Conservation (phyloP, 768 basidiomycete species). For the Clitopilus passeckerianus region DNA sequence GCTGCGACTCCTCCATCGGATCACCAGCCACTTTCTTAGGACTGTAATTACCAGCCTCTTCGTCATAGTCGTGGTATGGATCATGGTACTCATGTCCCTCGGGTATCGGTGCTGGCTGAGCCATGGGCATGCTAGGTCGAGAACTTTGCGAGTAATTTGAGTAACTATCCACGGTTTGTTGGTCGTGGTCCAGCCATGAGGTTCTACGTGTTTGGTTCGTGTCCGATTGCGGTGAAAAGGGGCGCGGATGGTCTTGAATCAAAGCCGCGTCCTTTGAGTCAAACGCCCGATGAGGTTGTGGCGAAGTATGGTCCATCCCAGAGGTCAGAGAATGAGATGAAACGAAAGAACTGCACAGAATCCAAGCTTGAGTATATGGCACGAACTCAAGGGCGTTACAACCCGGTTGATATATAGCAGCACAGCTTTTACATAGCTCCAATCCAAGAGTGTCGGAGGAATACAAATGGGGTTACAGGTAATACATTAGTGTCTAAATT, state of each 20-base stretch:
- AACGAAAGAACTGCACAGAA: neutral
- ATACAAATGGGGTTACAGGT: neutral
- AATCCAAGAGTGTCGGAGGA: neutral
- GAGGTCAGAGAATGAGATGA: neutral
- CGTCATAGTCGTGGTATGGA: constrained; percentile 21
- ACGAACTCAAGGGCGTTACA: neutral
- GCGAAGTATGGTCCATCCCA: neutral
- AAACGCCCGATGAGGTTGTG: neutral
- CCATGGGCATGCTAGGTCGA: neutral
- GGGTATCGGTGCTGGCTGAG: neutral
- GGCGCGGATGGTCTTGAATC: neutral
- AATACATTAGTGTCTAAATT: neutral
- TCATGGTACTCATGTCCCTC: neutral
- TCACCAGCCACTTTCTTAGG: neutral
- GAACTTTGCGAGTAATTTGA: neutral
- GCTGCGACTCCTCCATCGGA: constrained; percentile 21
- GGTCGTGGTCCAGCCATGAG: neutral
- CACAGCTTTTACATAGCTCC: neutral
- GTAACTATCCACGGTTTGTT: neutral
- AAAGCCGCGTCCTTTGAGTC: neutral
- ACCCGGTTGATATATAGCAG: neutral
- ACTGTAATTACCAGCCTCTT: constrained; percentile 5
- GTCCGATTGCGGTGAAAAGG: neutral
- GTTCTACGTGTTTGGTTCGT: neutral
- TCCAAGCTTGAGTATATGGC: neutral